Percentiles rank a stretch among this genome's conserved stretches.
These are phyloP conservation scores for Candida koratica DNA, from an alignment of 805 yeast genomes.

Conservation along the genomic window DNA sequence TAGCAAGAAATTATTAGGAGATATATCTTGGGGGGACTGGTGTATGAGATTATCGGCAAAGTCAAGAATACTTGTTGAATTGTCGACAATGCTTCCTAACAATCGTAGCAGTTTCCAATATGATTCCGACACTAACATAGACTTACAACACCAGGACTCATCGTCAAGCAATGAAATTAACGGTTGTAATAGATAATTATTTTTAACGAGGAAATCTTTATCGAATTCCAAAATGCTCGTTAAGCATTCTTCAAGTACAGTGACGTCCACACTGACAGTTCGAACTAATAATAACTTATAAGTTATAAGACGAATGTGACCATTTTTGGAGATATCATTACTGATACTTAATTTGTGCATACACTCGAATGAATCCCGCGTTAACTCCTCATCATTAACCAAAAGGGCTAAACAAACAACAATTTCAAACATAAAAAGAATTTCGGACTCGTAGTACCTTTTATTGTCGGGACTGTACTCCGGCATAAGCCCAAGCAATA, in stretches of 20 bases:
- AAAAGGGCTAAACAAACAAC: slow-evolving; percentile 34
- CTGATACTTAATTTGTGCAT: slow-evolving; percentile 10
- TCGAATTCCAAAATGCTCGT: slow-evolving; percentile 21
- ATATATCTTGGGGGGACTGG: slow-evolving; percentile 33
- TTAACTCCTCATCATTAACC: slow-evolving; percentile 23
- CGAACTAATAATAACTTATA: slow-evolving; percentile 50
- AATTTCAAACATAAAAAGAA: slow-evolving; percentile 47
- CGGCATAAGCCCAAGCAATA: slow-evolving; percentile 29
- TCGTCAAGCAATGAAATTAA: slow-evolving; percentile 46
- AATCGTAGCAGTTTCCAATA: slow-evolving; percentile 55
- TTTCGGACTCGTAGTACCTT: slow-evolving; percentile 44
- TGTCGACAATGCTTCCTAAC: slow-evolving; percentile 43
- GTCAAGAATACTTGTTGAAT: slow-evolving; percentile 42
- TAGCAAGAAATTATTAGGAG: slow-evolving; percentile 54
- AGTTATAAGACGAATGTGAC: slow-evolving; percentile 43
- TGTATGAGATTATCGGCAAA: slow-evolving; percentile 44
- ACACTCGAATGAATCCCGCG: slow-evolving; percentile 15
- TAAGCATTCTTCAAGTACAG: slow-evolving; percentile 15
- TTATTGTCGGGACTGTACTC: slow-evolving; percentile 24
- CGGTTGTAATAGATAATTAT: slow-evolving; percentile 41
- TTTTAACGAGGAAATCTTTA: slow-evolving; percentile 42
- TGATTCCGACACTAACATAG: slow-evolving; percentile 32
- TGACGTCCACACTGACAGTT: slow-evolving; percentile 22
- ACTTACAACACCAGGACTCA: slow-evolving; percentile 41
- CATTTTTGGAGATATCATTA: slow-evolving; percentile 25